Evolutionary conservation across 2,329 filamentous ascomycete species (phyloP).

Genomic region (Penicillium hesseltinei): DNA sequence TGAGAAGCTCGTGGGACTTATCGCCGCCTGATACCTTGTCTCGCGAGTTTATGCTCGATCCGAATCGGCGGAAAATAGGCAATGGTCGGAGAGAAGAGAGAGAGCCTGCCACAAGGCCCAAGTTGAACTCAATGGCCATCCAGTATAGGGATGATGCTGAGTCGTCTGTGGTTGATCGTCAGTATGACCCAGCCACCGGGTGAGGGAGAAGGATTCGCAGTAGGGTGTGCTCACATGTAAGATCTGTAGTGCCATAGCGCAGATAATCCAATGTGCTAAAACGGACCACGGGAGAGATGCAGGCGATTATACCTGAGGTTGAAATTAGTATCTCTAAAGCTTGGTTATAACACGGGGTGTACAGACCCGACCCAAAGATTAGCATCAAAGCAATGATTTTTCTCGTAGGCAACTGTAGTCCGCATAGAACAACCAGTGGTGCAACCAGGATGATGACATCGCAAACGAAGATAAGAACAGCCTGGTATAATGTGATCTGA

Average conservation of each 20-base stretch:
- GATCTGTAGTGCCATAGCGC: conserved; percentile 11
- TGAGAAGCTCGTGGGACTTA: neutral
- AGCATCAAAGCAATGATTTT: conserved; percentile 9
- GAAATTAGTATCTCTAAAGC: neutral
- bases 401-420: conserved; percentile 3
- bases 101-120: conserved; percentile 21
- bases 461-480: conserved; percentile 8
- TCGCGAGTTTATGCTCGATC: neutral
- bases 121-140: conserved; percentile 25
- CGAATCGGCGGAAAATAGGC: conserved; percentile 9
- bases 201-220: neutral
- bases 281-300: conserved; percentile 19
- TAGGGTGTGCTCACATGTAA: conserved; percentile 16
- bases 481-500: conserved; percentile 7
- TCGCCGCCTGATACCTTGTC: neutral
- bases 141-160: conserved; percentile 19
- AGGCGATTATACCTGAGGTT: conserved; percentile 15
- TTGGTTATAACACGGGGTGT: neutral
- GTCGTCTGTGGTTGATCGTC: conserved; percentile 4
- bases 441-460: conserved; percentile 7
- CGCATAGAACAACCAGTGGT: conserved; percentile 3
- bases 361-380: conserved; percentile 12
- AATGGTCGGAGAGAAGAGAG: conserved; percentile 14
- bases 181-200: neutral
- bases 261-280: conserved; percentile 19